Percentiles rank a stretch among this genome's conserved stretches.
These are phyloP conservation scores for Tuber microsphaerosporum DNA, from an alignment of 495 filamentous ascomycete species.

Conservation along the genomic window DNA sequence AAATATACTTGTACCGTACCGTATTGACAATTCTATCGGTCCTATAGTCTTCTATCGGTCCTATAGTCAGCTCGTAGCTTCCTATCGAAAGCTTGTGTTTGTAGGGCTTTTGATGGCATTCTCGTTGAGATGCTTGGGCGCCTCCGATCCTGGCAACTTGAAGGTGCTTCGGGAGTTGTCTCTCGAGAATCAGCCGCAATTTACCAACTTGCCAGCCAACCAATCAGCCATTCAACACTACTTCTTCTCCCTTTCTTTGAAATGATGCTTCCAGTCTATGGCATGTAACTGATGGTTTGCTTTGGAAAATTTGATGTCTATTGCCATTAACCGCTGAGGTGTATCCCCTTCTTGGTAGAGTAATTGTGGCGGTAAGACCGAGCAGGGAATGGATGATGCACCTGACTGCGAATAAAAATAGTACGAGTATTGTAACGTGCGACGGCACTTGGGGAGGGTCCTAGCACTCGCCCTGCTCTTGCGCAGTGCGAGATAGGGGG, in stretches of 20 bases:
- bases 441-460: not conserved
- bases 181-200: no score
- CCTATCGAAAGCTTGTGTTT: not conserved
- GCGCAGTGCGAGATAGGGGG: not conserved
- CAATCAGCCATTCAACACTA: no score
- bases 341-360: no score
- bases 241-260: not conserved
- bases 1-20: no score
- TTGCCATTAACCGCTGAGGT: not conserved
- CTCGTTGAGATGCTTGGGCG: not conserved
- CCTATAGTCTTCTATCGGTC: not conserved
- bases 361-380: not conserved
- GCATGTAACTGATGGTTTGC: not conserved
- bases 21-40: no score
- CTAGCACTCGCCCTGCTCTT: not conserved
- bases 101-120: not conserved
- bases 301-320: not conserved
- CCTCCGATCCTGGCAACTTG: not conserved
- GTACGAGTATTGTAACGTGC: not conserved
- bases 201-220: no score
- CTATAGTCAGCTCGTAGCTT: not conserved
- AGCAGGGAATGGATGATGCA: not conserved
- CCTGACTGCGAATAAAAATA: not conserved
- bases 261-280: not conserved
- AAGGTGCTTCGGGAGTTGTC: no score